Base-by-base conservation (phyloP, 345 rosid genomes). In the Xanthoceras sorbifolium region DNA sequence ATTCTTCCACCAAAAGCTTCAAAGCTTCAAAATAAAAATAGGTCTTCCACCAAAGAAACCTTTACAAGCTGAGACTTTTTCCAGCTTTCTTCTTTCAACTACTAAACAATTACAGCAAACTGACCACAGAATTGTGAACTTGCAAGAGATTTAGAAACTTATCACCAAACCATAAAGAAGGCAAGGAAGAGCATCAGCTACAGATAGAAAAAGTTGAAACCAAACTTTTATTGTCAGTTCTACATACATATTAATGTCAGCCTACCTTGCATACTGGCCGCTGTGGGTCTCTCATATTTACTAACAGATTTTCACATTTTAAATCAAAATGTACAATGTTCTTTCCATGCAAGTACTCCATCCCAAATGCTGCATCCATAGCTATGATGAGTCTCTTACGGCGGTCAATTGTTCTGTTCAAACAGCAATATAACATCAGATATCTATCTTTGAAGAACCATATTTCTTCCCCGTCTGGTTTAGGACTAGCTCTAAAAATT, bases 241-340 rank as follows among this genome's bases (percentile, higher is more conserved):
- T 26, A 57, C 32, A 32, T 48, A 28, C 74, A 40, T n/a, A 48
- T 18, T 26, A 23, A 59, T 74, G 34, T 48, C 74, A 76, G 69
- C 76, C 36, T 82, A 90, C 98, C 99, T 96, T 96, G 89, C 98
- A 96, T 69, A 96, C 84, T 28, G 99, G 98, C 65, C 97, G 91
- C 77, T 96, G 99, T 9, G 99, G 97, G 82, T 96, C 99, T 87
- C 98, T 89, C 99, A 96, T 96, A 86, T 96, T 96, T 74, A 96
- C 98, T 26, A 93, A 84, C 80, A 96, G 91, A 79, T 96, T 96
- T 83, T 93, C 99, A 71, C 99, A 93, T 87, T 96, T 96, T 81
- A 96, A 79, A 90, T 96, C 99, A 73, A 96, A 96, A 86, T 96
- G 99, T 59, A 96, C 99, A 70, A 93, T 93, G 85, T 92, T 92